Evolutionary conservation across 2,329 filamentous ascomycete species (phyloP).

Genomic region (Blumeria graminis): DNA sequence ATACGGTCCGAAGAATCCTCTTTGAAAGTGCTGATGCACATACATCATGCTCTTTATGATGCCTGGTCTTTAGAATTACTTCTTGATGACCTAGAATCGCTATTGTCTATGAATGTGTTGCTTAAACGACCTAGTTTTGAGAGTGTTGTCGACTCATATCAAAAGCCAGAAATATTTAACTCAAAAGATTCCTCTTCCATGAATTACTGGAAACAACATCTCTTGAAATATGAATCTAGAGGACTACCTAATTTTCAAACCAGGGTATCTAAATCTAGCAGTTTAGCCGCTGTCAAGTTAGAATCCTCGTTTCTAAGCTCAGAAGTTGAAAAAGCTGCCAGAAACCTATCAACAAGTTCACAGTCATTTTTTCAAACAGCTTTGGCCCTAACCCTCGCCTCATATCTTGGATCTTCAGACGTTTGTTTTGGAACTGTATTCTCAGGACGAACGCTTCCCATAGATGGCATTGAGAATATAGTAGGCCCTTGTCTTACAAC

Average conservation of each 20-base stretch:
- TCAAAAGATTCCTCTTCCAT: constrained; percentile 20
- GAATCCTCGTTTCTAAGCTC: constrained; percentile 14
- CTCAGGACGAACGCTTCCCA: constrained; percentile 53
- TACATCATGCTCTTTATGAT: constrained; percentile 75
- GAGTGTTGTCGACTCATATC: constrained; percentile 28
- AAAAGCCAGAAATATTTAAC: constrained; percentile 7
- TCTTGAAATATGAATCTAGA: constrained; percentile 30
- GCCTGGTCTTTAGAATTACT: constrained; percentile 78
- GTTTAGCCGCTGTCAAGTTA: constrained; percentile 12
- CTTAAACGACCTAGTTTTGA: constrained; percentile 31
- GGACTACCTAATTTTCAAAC: constrained; percentile 34
- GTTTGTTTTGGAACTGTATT: constrained; percentile 56
- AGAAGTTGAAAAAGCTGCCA: constrained; percentile 9
- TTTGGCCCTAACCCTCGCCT: constrained; percentile 37
- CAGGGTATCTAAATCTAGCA: constrained; percentile 7
- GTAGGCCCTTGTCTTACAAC: constrained; percentile 62
- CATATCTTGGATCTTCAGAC: constrained; percentile 39
- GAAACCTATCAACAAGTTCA: constrained; percentile 20
- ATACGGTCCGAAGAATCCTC: constrained; percentile 16
- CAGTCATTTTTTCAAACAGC: constrained; percentile 59
- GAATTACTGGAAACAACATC: constrained; percentile 45
- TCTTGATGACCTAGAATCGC: constrained; percentile 34
- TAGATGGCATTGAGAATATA: constrained; percentile 44
- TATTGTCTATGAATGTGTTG: constrained; percentile 14
- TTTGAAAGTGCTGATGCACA: constrained; percentile 18